Base-by-base conservation (phyloP, 768 basidiomycete genomes). In the Cubamyces sp. region DNA sequence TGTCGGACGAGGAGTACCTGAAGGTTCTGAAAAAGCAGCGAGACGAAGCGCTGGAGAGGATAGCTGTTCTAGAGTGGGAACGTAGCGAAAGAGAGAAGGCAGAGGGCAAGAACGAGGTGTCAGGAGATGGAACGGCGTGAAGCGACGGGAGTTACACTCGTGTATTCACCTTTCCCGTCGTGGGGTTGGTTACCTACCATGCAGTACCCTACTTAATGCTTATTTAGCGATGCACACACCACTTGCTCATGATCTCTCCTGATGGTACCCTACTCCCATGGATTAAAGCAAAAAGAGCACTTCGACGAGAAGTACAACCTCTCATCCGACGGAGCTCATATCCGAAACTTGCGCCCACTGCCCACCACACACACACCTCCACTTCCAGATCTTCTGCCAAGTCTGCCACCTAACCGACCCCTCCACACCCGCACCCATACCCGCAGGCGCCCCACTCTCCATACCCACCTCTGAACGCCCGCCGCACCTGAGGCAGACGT, bases 1-100 rank as follows among this genome's bases (percentile, higher is more conserved):
- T 94, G 3, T 81, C 90, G 6, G 86, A 94, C 64, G 88, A 93
- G 50, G 87, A 90, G 63, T 92, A 92, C 65, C 66, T 93, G 54
- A 71, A 72, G 28, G 82, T 80, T 61, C 69, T 94, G 69, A 85
- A 81, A 70, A 76, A 75, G 54, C 81, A 86, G 49, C 79, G 89
- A 65, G 82, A 84, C 4, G 73, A 72, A 9, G 77, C 89, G 68
- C 69, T 86, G 64, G 76, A 74, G 61, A 79, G 81, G 60, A 91
- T 92, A 71, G 77, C 75, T 52, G 82, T 84, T 62, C 76, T 92
- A 3, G 85, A 88, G 62, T 69, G 70, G 50, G 72, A 76, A 59
- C 64, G 61, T 16, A 21, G 14, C 26, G 62, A 53, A 48, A 25
- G 14, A 46, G 49, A 9, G 42, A 53, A 52, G 11, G 15, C 41